Conservation (phyloP, 2,329 filamentous ascomycete genomes). For the Botryotinia narcissicola region DNA sequence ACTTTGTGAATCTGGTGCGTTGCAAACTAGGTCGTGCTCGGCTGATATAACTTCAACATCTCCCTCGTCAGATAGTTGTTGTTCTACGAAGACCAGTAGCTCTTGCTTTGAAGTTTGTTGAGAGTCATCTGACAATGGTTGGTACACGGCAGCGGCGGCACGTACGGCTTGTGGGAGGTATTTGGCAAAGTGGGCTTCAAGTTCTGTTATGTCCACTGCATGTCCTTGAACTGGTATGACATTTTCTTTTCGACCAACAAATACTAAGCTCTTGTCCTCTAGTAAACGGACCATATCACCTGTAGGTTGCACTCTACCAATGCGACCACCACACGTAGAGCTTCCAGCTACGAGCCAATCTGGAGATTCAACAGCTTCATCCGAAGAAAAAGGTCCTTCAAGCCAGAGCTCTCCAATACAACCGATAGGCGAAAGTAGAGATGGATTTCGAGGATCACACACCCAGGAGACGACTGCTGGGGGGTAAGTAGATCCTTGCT, state of each 20-base stretch:
- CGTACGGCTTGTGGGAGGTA: conserved; percentile 39
- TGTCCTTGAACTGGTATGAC: conserved; percentile 40
- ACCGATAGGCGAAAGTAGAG: conserved; percentile 43
- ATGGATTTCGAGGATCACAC: conserved; percentile 37
- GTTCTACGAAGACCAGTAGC: conserved; percentile 8
- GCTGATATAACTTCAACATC: not conserved
- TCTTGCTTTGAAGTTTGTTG: conserved; percentile 10
- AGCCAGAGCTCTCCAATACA: conserved; percentile 43
- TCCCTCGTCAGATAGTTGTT: not conserved
- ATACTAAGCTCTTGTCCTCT: conserved; percentile 49
- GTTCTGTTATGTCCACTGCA: conserved; percentile 42
- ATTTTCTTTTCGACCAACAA: conserved; percentile 60
- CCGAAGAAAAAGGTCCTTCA: conserved; percentile 52
- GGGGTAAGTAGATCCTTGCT: conserved; percentile 39
- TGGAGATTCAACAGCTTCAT: conserved; percentile 43
- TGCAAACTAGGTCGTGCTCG: not conserved
- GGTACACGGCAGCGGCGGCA: conserved; percentile 34
- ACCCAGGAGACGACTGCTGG: conserved; percentile 40
- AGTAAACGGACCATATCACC: conserved; percentile 58
- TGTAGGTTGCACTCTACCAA: conserved; percentile 48
- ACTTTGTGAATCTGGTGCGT: conserved; percentile 19
- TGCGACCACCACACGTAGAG: conserved; percentile 19
- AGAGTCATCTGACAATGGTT: conserved; percentile 10
- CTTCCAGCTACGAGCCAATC: conserved; percentile 46
- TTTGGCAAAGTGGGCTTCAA: conserved; percentile 42